Evolutionary conservation across 129 eudicot genomes (phyloP).

Genomic region (Helianthus tuberosus): DNA sequence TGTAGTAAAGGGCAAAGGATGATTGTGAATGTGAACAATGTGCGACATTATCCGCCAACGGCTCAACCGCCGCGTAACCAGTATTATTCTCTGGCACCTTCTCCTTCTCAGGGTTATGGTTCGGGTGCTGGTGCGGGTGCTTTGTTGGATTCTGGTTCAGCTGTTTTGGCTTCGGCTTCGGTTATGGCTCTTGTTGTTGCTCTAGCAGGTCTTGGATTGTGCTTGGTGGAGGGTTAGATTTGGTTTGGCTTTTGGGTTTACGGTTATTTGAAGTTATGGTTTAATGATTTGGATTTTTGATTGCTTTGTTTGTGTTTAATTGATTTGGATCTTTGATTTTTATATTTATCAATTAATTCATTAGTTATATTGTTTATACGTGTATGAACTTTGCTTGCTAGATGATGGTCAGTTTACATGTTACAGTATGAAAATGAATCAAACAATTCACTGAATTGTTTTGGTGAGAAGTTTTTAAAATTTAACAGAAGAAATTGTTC

Average conservation of each 20-base stretch:
- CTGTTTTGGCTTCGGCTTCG: background rate
- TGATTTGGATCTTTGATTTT: conserved; percentile 4
- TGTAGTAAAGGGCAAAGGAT: conserved; percentile 34
- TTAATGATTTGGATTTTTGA: background rate
- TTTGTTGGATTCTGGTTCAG: background rate
- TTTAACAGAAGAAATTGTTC: no score
- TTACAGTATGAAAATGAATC: no score
- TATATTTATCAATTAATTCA: background rate
- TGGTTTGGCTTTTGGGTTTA: background rate
- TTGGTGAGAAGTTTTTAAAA: no score
- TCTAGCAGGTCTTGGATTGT: conserved; percentile 4
- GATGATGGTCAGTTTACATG: background rate
- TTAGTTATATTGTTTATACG: background rate
- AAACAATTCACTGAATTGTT: no score
- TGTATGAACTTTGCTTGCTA: background rate
- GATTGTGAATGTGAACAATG: conserved; percentile 19
- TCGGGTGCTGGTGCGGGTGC: background rate
- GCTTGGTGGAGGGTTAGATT: conserved; percentile 15
- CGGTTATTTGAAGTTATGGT: background rate
- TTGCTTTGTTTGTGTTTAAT: background rate
- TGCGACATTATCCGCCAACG: background rate
- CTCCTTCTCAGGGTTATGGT: conserved; percentile 9
- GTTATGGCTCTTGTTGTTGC: background rate
- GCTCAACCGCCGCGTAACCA: conserved; percentile 18
- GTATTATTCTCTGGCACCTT: conserved; percentile 2